A percentile compares a stretch with the other conserved stretches of the same genome.
phyloP scores from a whole-genome alignment of 306 rosid species.

The Prinsepia uniflora region DNA sequence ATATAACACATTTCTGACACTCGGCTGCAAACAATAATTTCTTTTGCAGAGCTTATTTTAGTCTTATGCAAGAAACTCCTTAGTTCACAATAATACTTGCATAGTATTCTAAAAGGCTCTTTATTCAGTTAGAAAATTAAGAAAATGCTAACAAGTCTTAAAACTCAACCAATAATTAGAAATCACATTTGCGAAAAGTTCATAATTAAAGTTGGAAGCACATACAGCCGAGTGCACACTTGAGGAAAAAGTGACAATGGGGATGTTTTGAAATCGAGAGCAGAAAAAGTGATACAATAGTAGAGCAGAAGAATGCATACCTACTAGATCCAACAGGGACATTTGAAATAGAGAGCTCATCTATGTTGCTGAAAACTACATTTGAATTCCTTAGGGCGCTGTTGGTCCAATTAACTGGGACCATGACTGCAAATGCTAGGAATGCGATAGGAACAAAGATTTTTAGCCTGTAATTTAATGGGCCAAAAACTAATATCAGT shows the following conservation, averaged over 20 bases:
- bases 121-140: background rate
- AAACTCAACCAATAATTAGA: background rate
- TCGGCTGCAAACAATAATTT: background rate
- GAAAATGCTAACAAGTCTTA: background rate
- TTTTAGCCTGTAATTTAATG: constrained; percentile 69
- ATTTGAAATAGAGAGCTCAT: constrained; percentile 91
- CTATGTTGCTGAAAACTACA: constrained; percentile 62
- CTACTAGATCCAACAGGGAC: constrained; percentile 75
- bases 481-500: constrained; percentile 23
- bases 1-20: background rate
- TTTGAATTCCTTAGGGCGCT: constrained; percentile 61
- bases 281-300: background rate
- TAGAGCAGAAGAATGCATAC: constrained; percentile 30
- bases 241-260: background rate
- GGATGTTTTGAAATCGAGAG: background rate
- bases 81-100: background rate
- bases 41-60: background rate
- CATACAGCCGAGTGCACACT: background rate
- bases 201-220: background rate
- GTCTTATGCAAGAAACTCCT: background rate
- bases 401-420: constrained; percentile 96
- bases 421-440: constrained; percentile 74
- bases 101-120: background rate
- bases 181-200: background rate
- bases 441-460: constrained; percentile 77